A percentile compares a stretch with the other conserved stretches of the same genome.
Conservation (phyloP, 129 eudicot genomes). For the Lonicera japonica region DNA sequence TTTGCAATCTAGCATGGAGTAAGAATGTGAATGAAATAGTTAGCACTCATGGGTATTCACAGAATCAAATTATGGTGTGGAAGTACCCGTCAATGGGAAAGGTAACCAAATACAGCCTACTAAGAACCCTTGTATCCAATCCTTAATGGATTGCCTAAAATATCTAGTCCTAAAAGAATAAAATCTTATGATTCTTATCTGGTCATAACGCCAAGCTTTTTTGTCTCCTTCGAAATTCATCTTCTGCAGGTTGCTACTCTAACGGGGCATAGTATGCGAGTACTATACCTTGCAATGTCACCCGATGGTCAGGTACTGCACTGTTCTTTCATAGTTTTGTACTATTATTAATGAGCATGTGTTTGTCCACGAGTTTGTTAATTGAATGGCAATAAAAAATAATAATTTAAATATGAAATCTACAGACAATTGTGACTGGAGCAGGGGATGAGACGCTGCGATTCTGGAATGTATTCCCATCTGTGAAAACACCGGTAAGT, state of each 20-base stretch:
- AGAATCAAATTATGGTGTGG: constrained; percentile 98
- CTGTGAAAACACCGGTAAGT: constrained; percentile 65
- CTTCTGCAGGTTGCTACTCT: constrained; percentile 72
- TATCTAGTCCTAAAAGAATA: background rate
- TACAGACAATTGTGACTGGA: constrained; percentile 89
- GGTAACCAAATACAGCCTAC: constrained; percentile 44
- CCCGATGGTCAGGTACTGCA: constrained; percentile 87
- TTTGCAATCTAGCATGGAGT: constrained; percentile 95
- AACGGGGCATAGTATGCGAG: constrained; percentile 90
- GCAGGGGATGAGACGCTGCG: constrained; percentile 95
- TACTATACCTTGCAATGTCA: constrained; percentile 81
- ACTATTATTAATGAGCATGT: background rate
- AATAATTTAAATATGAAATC: background rate
- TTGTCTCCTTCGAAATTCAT: background rate
- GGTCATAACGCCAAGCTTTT: no score
- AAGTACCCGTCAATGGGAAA: constrained; percentile 86
- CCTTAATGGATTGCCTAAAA: background rate
- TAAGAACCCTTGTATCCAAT: no score
- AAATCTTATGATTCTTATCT: no score
- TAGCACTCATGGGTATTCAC: constrained; percentile 98
- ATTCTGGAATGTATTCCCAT: constrained; percentile 97
- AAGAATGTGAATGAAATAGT: constrained; percentile 91
- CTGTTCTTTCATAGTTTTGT: background rate
- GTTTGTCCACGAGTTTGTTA: background rate
- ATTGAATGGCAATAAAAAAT: background rate